Base-by-base conservation (phyloP, 129 eudicot species). In the Gnaphalium uliginosum region DNA sequence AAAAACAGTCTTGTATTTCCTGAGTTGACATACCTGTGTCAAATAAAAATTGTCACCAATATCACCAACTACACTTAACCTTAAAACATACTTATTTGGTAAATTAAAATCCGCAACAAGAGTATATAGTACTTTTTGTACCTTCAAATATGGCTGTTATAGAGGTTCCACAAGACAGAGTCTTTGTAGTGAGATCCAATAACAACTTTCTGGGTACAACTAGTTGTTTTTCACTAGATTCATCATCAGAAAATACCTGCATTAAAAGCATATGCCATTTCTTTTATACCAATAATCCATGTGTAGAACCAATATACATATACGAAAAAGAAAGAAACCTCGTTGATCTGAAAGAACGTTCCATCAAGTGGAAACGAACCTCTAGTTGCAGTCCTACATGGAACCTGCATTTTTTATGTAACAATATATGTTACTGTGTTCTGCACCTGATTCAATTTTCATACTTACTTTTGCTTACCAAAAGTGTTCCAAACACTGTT, bases 281-380 rank as follows among this genome's bases (percentile, higher is more conserved):
- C 1, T 33, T 21, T 63, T 48, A 64, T 25, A 23, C 30, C 11
- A 37, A n/a, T n/a, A 8, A 30, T 32, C 23, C 23, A 2, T 23
- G 15, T 17, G 25, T 46, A n/a, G 51, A 60, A 3, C 22, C 2
- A 54, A 51, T 7, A 8, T 13, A 27, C 7, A 23, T 24, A 18
- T 3, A 56, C 11, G 5, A 8, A 66, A 35, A 33, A 29, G 6
- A 32, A 35, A 46, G 6, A 17, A 76, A 85, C 90, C 86, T 86
- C 90, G 25, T 86, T 86, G 59, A 39, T 76, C 75, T 86, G 90
- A 63, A 86, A 86, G 75, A 57, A 83, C 7, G 90, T 78, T 72
- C 80, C 84, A 60, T 83, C 70, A 6, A 81, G 82, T 22, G 87
- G 84, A 78, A 86, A 86, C 1, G 32, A 58, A 6, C 86, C 90